Conservation (phyloP, 2,329 filamentous ascomycete genomes). For the Trichoderma asperellum region DNA sequence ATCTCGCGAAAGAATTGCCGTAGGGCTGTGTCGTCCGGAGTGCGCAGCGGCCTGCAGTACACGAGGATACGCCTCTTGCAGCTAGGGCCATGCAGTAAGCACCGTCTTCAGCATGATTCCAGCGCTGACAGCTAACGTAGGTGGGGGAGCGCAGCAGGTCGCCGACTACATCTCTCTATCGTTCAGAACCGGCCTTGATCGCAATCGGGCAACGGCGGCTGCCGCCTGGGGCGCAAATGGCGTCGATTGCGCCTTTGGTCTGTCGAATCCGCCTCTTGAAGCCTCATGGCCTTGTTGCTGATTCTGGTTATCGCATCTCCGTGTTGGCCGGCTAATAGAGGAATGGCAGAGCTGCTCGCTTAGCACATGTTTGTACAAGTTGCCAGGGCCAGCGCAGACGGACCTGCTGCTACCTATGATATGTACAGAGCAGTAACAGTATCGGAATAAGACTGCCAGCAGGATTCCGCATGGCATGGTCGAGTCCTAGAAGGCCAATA, state of each 20-base stretch:
- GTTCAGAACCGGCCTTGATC: background rate
- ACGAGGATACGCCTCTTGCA: background rate
- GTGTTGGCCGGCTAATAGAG: background rate
- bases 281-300: background rate
- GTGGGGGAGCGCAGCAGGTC: background rate
- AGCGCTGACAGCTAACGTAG: too few relatives aligned
- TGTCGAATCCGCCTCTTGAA: background rate
- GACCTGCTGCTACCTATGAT: background rate
- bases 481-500: background rate
- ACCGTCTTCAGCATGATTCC: background rate
- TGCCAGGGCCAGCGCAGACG: background rate
- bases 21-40: background rate
- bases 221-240: background rate
- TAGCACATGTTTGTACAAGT: background rate
- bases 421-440: background rate
- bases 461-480: background rate
- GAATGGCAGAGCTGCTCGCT: background rate
- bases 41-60: background rate
- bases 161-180: too few relatives aligned
- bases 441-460: background rate
- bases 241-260: background rate
- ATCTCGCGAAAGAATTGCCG: background rate
- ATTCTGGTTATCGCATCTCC: background rate
- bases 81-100: constrained; percentile 10
- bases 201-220: background rate